A percentile compares a stretch with the other conserved stretches of the same genome.
These are phyloP conservation scores for Aspergillus pseudonomiae DNA, from an alignment of 2,329 filamentous ascomycete species.

Conservation along the genomic window DNA sequence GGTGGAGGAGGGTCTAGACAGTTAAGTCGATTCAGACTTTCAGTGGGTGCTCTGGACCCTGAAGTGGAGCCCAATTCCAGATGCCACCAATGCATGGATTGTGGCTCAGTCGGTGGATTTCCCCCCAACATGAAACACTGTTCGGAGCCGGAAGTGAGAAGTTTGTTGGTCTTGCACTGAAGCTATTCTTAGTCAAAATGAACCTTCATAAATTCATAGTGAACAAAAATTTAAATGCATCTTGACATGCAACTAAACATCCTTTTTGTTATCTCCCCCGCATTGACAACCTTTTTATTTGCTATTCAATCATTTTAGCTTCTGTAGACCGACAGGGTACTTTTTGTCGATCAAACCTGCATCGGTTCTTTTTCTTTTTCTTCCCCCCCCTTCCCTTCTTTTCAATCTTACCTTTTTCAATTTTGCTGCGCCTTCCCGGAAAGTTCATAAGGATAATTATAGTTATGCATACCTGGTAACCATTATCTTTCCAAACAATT, in stretches of 20 bases:
- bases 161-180: neutral
- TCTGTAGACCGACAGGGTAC: neutral
- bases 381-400: neutral
- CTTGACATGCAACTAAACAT: neutral
- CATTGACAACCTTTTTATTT: conserved; percentile 1
- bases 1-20: neutral
- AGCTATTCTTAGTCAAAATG: conserved; percentile 1
- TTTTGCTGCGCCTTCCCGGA: neutral
- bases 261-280: conserved; percentile 11
- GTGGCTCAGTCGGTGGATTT: conserved; percentile 1
- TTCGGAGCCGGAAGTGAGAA: neutral
- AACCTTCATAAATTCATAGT: neutral
- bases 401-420: neutral
- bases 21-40: neutral
- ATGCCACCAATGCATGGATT: neutral
- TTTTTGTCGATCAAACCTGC: conserved; percentile 9
- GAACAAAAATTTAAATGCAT: neutral
- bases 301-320: neutral
- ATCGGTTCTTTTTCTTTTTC: conserved; percentile 2
- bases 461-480: conserved; percentile 6
- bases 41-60: neutral
- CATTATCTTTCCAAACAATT: neutral
- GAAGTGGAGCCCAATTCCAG: neutral
- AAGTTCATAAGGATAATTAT: neutral
- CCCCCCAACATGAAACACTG: neutral